Conservation (phyloP, 805 yeast species). For the Wickerhamomyces xylosicus region DNA sequence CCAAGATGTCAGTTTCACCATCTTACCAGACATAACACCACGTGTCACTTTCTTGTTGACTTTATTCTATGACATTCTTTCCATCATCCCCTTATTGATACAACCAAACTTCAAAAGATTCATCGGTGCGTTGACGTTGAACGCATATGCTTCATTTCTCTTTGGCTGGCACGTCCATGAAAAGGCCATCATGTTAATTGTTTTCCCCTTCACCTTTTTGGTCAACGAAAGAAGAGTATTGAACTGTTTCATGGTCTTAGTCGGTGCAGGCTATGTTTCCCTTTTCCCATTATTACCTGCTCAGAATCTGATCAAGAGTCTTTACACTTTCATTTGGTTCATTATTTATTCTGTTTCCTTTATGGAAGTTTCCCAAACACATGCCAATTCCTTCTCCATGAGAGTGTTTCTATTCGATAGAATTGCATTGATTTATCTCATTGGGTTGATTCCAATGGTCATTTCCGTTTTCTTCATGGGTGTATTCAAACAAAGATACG, state of each 20-base stretch:
- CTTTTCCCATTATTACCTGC: conserved; percentile 78
- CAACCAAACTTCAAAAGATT: conserved; percentile 73
- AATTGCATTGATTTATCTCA: conserved; percentile 51
- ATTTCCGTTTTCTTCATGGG: conserved; percentile 36
- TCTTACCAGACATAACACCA: conserved; percentile 77
- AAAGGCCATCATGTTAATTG: conserved; percentile 84
- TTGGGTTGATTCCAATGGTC: conserved; percentile 60
- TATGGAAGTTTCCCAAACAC: conserved; percentile 46
- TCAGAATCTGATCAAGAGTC: conserved; percentile 67
- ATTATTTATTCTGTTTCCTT: conserved; percentile 65
- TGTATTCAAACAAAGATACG: conserved; percentile 43
- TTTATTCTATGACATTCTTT: conserved; percentile 72
- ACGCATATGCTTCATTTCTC: conserved; percentile 84
- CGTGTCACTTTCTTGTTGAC: conserved; percentile 68
- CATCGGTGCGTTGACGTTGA: conserved; percentile 73
- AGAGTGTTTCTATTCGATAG: conserved; percentile 64
- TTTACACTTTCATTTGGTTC: conserved; percentile 80
- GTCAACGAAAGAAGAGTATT: conserved; percentile 62
- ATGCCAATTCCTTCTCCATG: conserved; percentile 24
- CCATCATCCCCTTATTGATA: conserved; percentile 58
- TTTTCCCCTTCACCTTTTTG: conserved; percentile 78
- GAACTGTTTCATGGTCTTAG: conserved; percentile 59
- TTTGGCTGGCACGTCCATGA: conserved; percentile 99
- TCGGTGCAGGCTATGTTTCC: conserved; percentile 76
- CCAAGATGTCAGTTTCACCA: conserved; percentile 76